phyloP scores from a whole-genome alignment of 371 early-diverging fungal genomes.

The Cokeromyces recurvatus region DNA sequence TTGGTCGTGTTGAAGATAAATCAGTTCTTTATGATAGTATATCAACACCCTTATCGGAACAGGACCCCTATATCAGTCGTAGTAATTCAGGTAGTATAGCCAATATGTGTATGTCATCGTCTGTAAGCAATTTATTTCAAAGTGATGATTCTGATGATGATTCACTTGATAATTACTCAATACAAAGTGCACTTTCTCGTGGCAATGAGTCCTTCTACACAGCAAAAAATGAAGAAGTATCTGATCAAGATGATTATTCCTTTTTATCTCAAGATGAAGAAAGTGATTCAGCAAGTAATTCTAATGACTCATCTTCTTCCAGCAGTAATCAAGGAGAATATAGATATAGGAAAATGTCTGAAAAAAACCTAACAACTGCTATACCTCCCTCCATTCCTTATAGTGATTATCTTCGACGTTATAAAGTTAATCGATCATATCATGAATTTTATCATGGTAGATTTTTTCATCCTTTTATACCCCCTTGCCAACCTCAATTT shows the following conservation, averaged over 20 bases:
- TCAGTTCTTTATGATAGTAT: conserved; percentile 7
- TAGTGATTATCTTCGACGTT: conserved; percentile 60
- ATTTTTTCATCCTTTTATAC: conserved; percentile 49
- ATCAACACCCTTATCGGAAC: not conserved
- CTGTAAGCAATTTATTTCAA: not conserved
- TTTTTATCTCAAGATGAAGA: not conserved
- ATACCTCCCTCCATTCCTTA: conserved; percentile 67
- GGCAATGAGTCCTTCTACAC: conserved; percentile 44
- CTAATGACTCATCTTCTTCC: not conserved
- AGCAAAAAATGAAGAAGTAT: conserved; percentile 6
- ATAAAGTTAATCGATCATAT: conserved; percentile 36
- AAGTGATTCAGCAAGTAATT: not conserved
- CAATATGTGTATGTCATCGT: not conserved
- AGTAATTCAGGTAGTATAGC: conserved; percentile 15
- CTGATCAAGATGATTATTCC: conserved; percentile 4
- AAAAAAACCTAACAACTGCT: conserved; percentile 13
- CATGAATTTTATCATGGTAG: conserved; percentile 10
- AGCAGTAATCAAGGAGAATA: not conserved
- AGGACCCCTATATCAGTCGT: conserved; percentile 2
- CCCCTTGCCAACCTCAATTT: conserved; percentile 44
- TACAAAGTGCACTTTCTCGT: conserved; percentile 20
- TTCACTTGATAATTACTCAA: conserved; percentile 10
- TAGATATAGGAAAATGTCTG: no score
- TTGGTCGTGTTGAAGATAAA: conserved; percentile 17
- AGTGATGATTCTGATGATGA: not conserved